A percentile compares a stretch with the other conserved stretches of the same genome.
These are phyloP conservation scores for Aspergillus bridgeri DNA, from an alignment of 495 filamentous ascomycete genomes.

Conservation along the genomic window DNA sequence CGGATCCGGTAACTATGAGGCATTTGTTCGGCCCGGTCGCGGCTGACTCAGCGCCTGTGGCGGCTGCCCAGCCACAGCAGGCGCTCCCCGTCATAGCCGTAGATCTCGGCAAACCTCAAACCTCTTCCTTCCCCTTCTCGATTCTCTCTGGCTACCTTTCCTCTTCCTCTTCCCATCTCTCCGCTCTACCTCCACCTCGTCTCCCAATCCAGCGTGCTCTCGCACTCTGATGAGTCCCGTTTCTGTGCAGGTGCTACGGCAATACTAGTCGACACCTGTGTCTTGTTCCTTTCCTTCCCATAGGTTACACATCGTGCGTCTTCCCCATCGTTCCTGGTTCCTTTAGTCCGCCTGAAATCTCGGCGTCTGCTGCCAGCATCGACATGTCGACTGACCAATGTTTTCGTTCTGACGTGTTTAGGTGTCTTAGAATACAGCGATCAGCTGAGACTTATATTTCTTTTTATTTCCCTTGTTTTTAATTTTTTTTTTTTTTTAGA, in stretches of 20 bases:
- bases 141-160: slow-evolving; percentile 10
- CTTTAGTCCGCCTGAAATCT: slow-evolving; percentile 35
- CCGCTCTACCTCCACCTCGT: slow-evolving; percentile 5
- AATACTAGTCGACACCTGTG: slow-evolving; percentile 46
- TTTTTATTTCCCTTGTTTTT: neutral
- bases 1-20: too few species aligned
- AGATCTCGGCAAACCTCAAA: slow-evolving; percentile 18
- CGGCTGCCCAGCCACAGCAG: slow-evolving; percentile 13
- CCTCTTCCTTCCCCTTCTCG: slow-evolving; percentile 5
- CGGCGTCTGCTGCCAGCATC: slow-evolving; percentile 14
- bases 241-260: slow-evolving; percentile 45
- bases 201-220: slow-evolving; percentile 22
- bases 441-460: neutral
- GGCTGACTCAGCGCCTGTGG: slow-evolving; percentile 14
- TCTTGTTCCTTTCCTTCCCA: slow-evolving; percentile 13
- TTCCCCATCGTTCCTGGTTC: slow-evolving; percentile 27
- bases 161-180: slow-evolving; percentile 9
- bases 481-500: neutral
- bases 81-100: slow-evolving; percentile 24
- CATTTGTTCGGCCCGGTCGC: neutral
- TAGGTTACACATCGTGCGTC: slow-evolving; percentile 13
- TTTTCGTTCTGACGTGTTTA: neutral
- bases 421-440: neutral
- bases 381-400: neutral
- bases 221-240: slow-evolving; percentile 47